Conservation (phyloP, 441 rosid genomes). For the Adansonia madagascariensis region DNA sequence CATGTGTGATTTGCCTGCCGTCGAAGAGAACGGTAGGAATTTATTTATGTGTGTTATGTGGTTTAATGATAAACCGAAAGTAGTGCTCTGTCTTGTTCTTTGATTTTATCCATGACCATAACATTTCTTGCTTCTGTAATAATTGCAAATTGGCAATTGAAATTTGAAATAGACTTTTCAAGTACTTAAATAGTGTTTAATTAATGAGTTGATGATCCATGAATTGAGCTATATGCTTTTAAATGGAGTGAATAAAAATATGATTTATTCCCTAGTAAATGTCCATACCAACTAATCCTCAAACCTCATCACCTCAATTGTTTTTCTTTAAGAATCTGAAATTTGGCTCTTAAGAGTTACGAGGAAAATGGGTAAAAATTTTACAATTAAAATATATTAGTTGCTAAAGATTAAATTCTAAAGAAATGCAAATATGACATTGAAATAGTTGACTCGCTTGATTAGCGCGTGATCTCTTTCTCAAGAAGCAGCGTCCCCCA, state of each 20-base stretch:
- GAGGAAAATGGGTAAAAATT: not conserved
- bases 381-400: not conserved
- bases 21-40: not conserved
- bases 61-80: not conserved
- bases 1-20: not conserved
- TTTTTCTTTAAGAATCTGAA: not conserved
- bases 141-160: not conserved
- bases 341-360: not conserved
- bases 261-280: not conserved
- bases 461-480: too few relatives aligned
- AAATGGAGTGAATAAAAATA: not conserved
- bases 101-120: not conserved
- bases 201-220: not conserved
- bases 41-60: not conserved
- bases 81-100: not conserved
- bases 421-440: not conserved
- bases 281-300: not conserved
- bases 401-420: not conserved
- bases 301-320: not conserved
- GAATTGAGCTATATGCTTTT: not conserved
- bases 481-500: too few relatives aligned
- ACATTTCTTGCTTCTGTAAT: not conserved
- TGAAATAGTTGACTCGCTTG: not conserved
- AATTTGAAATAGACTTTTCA: not conserved
- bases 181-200: not conserved